Evolutionary conservation across 441 rosid genomes (phyloP), one percentile per base, ranked within the genome.

Genomic region (Jatropha podagrica): DNA sequence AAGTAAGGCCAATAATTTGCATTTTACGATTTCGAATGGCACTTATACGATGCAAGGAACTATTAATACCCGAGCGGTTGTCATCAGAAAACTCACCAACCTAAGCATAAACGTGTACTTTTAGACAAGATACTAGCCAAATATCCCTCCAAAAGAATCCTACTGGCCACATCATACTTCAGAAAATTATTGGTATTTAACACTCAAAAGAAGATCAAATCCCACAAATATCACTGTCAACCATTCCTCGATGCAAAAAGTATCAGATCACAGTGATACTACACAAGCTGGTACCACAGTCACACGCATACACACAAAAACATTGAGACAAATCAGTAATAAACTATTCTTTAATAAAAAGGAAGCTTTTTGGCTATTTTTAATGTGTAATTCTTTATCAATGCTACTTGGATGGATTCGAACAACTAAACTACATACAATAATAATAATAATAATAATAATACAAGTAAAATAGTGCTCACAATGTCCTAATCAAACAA

Each of bases 11-110:
- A 81, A 90, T 91, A 54, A 93, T 78, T 88, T 93, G 96, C 87
- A 82, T 66, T 76, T 93, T 91, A 48, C 98, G 95, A 79, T 93
- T 95, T 68, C 97, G 90, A 65, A 95, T 91, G 46, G 99, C 99
- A 81, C 99, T 95, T 74, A 95, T 92, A 32, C 98, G 98, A 80
- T 91, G 99, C 80, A 93, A 86, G 14, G 96, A 91, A 85, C 90
- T 91, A 83, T 93, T 71, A 42, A 95, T 95, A 60, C 99, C 96
- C 6, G 98, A 89, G 44, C 98, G 88, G 74, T 95, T 95, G 83
- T 95, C 99, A 82, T 93, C 98, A 44, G 98, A 90, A 77, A 95
- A 95, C 51, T 90, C 98, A 13, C 97, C 99, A 85, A 95, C 98
- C 99, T 95, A 72, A 62, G 49, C 52, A 72, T 37, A 68, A 69